Evolutionary conservation across 495 filamentous ascomycete species (phyloP).

Genomic region (Achaetomiella virescens): DNA sequence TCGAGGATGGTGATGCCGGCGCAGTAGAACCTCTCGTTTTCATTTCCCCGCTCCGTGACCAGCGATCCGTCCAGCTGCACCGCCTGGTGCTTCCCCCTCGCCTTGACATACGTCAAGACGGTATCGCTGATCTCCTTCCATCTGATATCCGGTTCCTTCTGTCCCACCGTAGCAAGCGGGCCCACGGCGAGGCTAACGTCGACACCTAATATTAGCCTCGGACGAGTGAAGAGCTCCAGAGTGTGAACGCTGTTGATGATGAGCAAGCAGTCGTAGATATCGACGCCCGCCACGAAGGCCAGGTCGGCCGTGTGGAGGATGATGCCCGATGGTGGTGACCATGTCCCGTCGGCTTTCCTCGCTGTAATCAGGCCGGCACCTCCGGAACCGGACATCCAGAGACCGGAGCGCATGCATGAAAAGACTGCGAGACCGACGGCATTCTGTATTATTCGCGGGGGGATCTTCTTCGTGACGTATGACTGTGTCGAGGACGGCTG

Average conservation of each 20-base stretch:
- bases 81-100: slow-evolving; percentile 74
- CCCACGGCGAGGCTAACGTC: slow-evolving; percentile 74
- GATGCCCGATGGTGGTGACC: slow-evolving; percentile 84
- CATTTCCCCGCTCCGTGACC: slow-evolving; percentile 76
- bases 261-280: slow-evolving; percentile 89
- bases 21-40: slow-evolving; percentile 83
- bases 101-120: slow-evolving; percentile 84
- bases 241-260: slow-evolving; percentile 81
- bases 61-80: slow-evolving; percentile 80
- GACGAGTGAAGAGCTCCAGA: slow-evolving; percentile 70
- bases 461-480: slow-evolving; percentile 74
- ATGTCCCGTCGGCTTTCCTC: slow-evolving; percentile 72
- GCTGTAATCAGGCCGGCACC: slow-evolving; percentile 77
- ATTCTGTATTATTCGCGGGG: slow-evolving; percentile 69
- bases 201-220: slow-evolving; percentile 70
- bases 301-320: slow-evolving; percentile 79
- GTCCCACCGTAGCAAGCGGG: slow-evolving; percentile 67
- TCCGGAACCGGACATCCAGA: slow-evolving; percentile 86
- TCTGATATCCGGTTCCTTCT: slow-evolving; percentile 67
- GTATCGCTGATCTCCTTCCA: slow-evolving; percentile 54
- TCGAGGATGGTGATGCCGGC: slow-evolving; percentile 67
- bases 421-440: slow-evolving; percentile 87
- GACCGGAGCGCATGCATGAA: slow-evolving; percentile 85
- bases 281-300: slow-evolving; percentile 83
- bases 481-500: slow-evolving; percentile 30